Conservation (phyloP, 192 early-diverging fungal genomes). For the Phlyctochytrium arcticum region DNA sequence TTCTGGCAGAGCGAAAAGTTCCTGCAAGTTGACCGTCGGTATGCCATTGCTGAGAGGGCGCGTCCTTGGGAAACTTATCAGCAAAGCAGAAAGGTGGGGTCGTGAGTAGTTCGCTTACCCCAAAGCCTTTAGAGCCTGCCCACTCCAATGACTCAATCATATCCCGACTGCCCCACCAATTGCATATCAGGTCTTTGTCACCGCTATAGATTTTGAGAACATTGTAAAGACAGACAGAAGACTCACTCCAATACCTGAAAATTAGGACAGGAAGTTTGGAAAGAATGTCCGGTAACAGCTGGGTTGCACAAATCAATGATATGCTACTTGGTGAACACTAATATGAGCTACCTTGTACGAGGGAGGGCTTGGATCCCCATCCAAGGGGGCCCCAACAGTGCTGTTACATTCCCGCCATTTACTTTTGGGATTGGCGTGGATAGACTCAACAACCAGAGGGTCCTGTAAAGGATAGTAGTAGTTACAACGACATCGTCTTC, state of each 20-base stretch:
- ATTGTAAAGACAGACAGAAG: not conserved
- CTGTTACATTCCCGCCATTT: constrained; percentile 66
- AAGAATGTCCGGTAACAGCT: constrained; percentile 65
- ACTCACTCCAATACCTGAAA: constrained; percentile 50
- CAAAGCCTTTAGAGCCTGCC: constrained; percentile 57
- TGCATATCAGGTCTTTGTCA: constrained; percentile 78
- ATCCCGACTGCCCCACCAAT: constrained; percentile 63
- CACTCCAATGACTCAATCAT: constrained; percentile 67
- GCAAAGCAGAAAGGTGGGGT: not conserved
- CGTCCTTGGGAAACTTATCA: constrained; percentile 28
- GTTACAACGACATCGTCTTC: not conserved
- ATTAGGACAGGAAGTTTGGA: constrained; percentile 52
- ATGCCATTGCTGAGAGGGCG: constrained; percentile 43
- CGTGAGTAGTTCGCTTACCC: constrained; percentile 36
- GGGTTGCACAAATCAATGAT: not conserved
- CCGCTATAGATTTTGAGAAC: constrained; percentile 46
- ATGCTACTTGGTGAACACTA: too few species aligned
- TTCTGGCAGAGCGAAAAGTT: constrained; percentile 44
- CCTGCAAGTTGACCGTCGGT: constrained; percentile 45
- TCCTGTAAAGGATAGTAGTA: constrained; percentile 7
- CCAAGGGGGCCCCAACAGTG: constrained; percentile 40
- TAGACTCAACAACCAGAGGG: constrained; percentile 2
- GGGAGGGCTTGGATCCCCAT: constrained; percentile 49
- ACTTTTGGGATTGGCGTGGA: constrained; percentile 9
- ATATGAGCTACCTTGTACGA: constrained; percentile 52